Percentiles rank a stretch among this genome's conserved stretches.
These are phyloP conservation scores for Rhodomyrtus tomentosa DNA, from an alignment of 345 rosid genomes.

Conservation along the genomic window DNA sequence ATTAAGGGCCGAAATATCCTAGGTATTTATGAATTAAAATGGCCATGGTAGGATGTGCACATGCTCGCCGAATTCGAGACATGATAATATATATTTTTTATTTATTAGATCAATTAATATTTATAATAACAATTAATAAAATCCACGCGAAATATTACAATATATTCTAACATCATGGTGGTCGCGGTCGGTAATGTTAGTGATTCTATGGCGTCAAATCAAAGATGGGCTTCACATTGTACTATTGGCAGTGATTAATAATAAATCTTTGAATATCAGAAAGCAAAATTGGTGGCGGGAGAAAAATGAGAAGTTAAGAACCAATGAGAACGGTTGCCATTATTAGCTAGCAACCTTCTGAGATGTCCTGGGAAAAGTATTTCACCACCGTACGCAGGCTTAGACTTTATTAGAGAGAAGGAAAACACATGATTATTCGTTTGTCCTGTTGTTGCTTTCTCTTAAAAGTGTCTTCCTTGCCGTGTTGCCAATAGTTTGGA, in stretches of 20 bases:
- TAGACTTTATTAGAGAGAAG: neutral
- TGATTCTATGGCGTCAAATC: neutral
- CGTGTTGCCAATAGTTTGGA: neutral
- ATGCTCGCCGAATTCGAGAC: too few relatives aligned
- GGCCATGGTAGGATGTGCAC: too few relatives aligned
- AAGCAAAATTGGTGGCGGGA: neutral
- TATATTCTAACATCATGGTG: too few relatives aligned
- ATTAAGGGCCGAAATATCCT: too few relatives aligned
- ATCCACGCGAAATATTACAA: too few relatives aligned
- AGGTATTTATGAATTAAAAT: too few relatives aligned
- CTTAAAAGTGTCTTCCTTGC: neutral
- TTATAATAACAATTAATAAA: too few relatives aligned
- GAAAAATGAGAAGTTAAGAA: neutral
- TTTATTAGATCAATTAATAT: too few relatives aligned
- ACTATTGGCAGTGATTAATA: neutral
- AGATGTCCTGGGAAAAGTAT: neutral
- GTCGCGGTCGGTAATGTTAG: neutral
- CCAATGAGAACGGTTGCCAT: neutral
- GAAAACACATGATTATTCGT: neutral
- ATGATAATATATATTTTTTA: too few relatives aligned
- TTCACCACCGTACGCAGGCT: neutral
- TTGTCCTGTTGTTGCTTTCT: neutral
- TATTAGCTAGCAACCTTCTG: neutral
- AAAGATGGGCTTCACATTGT: neutral
- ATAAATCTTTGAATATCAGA: neutral